These are phyloP conservation scores for Nitzschia putrida DNA, from an alignment of 108 stramenopile species.

Conservation along the genomic window DNA sequence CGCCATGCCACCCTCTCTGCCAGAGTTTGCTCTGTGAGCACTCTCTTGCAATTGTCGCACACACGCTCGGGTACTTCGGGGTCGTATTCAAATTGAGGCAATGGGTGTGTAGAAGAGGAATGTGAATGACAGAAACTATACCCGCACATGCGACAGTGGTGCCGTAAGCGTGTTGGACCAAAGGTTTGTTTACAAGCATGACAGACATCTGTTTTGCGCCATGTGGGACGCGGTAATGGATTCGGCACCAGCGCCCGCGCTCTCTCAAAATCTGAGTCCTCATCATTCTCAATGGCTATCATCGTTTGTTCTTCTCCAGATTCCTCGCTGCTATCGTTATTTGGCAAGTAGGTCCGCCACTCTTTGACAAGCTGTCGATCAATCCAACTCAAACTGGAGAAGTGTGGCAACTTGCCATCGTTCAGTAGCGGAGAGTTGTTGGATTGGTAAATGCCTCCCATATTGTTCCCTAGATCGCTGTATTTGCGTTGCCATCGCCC, in stretches of 20 bases:
- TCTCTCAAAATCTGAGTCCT: constrained; percentile 54
- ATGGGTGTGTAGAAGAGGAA: constrained; percentile 50
- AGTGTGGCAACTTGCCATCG: constrained; percentile 42
- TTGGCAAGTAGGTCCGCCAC: constrained; percentile 74
- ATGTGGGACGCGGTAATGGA: constrained; percentile 58
- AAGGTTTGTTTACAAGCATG: constrained; percentile 69
- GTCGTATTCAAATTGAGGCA: constrained; percentile 87
- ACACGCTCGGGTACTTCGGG: constrained; percentile 84
- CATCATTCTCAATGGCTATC: constrained; percentile 4
- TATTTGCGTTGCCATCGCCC: constrained; percentile 54
- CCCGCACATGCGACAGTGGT: constrained; percentile 93
- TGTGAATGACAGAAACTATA: constrained; percentile 79
- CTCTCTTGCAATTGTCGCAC: constrained; percentile 74
- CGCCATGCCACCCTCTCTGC: constrained; percentile 88
- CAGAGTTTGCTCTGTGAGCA: constrained; percentile 71
- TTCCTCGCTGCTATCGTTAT: constrained; percentile 26
- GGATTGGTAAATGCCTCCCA: constrained; percentile 32
- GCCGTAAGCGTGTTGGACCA: constrained; percentile 83
- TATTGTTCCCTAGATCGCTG: constrained; percentile 48
- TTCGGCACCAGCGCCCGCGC: constrained; percentile 75
- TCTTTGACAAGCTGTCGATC: constrained; percentile 84
- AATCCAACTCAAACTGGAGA: constrained; percentile 76
- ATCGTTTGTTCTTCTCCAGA: background rate
- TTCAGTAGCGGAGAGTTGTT: background rate
- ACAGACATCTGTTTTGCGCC: constrained; percentile 72